Conservation (phyloP, 73 alveolate genomes). For the Paramecium sonneborni region DNA sequence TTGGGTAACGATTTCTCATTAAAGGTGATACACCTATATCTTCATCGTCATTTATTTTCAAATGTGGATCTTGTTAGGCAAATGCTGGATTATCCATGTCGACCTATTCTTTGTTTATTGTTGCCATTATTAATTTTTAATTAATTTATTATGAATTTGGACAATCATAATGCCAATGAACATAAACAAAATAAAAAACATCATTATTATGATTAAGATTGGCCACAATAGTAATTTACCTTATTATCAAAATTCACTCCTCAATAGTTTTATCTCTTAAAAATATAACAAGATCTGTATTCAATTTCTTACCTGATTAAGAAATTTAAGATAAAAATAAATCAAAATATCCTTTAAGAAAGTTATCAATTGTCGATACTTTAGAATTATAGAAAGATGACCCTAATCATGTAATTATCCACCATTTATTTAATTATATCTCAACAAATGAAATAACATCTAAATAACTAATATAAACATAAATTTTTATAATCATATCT, state of each 20-base stretch:
- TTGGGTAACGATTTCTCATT: conserved; percentile 50
- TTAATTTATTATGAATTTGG: conserved; percentile 10
- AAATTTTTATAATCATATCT: not conserved
- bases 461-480: not conserved
- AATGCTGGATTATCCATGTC: conserved; percentile 66
- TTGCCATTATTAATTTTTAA: conserved; percentile 52
- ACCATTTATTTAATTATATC: not conserved
- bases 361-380: not conserved
- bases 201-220: not conserved
- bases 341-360: not conserved
- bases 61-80: conserved; percentile 62
- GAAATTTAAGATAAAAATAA: not conserved
- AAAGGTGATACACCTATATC: conserved; percentile 3
- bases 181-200: not conserved
- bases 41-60: conserved; percentile 60
- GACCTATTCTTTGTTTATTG: conserved; percentile 61
- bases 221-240: not conserved
- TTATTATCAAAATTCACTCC: not conserved
- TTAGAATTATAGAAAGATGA: not conserved
- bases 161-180: not conserved
- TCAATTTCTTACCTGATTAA: not conserved
- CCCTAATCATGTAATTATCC: not conserved
- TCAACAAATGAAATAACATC: not conserved
- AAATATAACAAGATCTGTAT: not conserved
- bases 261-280: not conserved